phyloP scores from a whole-genome alignment of 805 yeast species.

The Priceomyces fermenticarens region DNA sequence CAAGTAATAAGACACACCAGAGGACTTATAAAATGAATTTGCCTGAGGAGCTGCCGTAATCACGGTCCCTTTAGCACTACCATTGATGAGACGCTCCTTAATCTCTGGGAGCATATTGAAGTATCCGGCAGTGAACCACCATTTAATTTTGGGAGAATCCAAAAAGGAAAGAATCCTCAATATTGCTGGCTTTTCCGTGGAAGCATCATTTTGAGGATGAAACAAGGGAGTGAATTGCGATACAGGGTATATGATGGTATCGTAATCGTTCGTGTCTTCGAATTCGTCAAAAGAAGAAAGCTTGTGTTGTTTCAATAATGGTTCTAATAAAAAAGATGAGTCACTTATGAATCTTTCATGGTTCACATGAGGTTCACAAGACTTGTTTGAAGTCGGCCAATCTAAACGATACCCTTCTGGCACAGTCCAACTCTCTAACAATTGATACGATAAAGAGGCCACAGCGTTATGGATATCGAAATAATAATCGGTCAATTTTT shows the following conservation, averaged over 20 bases:
- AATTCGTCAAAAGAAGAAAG: conserved; percentile 29
- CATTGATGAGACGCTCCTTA: conserved; percentile 52
- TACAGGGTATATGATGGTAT: conserved; percentile 81
- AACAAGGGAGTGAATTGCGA: conserved; percentile 88
- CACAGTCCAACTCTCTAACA: conserved; percentile 42
- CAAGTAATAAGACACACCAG: conserved; percentile 74
- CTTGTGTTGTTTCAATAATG: conserved; percentile 51
- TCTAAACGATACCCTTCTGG: conserved; percentile 51
- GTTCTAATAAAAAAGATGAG: conserved; percentile 54
- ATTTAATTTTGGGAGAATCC: conserved; percentile 53
- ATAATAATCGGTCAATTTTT: conserved; percentile 66
- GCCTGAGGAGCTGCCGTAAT: conserved; percentile 94
- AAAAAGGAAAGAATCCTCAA: conserved; percentile 56
- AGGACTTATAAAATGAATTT: conserved; percentile 84
- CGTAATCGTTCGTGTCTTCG: conserved; percentile 33
- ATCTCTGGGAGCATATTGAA: conserved; percentile 85
- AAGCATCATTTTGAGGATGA: conserved; percentile 49
- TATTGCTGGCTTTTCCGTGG: conserved; percentile 80
- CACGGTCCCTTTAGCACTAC: conserved; percentile 62
- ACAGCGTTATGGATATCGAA: conserved; percentile 66
- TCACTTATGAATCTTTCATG: conserved; percentile 50
- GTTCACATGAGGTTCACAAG: conserved; percentile 66
- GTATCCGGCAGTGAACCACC: conserved; percentile 96
- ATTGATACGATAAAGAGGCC: conserved; percentile 65
- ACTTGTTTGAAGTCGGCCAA: conserved; percentile 72